phyloP scores from a whole-genome alignment of 2,329 filamentous ascomycete species.

The Trichoderma sp. region DNA sequence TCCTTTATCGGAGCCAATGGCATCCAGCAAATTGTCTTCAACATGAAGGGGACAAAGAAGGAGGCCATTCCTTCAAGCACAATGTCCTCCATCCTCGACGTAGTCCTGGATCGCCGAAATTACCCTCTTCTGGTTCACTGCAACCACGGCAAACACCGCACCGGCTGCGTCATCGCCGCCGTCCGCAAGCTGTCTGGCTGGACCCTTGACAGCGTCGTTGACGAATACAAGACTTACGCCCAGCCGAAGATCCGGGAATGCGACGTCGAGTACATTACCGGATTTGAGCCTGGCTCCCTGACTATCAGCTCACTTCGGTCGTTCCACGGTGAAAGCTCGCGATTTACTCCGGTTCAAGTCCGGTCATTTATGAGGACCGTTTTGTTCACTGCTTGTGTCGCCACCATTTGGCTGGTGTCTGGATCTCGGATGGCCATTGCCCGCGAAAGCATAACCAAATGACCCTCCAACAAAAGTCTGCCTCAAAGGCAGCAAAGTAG shows the following conservation, averaged over 20 bases:
- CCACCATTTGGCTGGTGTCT: conserved; percentile 50
- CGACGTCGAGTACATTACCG: conserved; percentile 61
- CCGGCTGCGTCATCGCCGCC: conserved; percentile 83
- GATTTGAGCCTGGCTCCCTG: conserved; percentile 52
- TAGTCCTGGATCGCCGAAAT: conserved; percentile 73
- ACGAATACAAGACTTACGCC: conserved; percentile 74
- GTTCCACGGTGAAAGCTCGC: conserved; percentile 6
- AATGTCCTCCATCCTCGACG: conserved; percentile 71
- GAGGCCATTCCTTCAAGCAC: conserved; percentile 66
- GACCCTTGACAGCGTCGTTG: conserved; percentile 63
- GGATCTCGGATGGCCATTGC: conserved; percentile 39
- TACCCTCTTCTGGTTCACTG: conserved; percentile 87
- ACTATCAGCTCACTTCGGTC: conserved; percentile 18
- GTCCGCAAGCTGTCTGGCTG: conserved; percentile 75
- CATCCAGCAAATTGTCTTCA: conserved; percentile 75
- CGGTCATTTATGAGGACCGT: conserved; percentile 49
- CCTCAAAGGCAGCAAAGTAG: background rate
- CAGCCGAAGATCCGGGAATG: conserved; percentile 63
- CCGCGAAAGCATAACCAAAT: conserved; percentile 31
- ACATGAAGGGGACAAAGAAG: conserved; percentile 89
- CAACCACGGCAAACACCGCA: conserved; percentile 93
- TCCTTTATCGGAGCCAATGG: conserved; percentile 67
- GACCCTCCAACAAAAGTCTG: background rate
- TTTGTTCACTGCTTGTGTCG: conserved; percentile 48
- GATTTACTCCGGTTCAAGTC: conserved; percentile 36